Percentiles rank a stretch among this genome's conserved stretches.
phyloP scores from a whole-genome alignment of 495 filamentous ascomycete species.

The Aspergillus wentii region DNA sequence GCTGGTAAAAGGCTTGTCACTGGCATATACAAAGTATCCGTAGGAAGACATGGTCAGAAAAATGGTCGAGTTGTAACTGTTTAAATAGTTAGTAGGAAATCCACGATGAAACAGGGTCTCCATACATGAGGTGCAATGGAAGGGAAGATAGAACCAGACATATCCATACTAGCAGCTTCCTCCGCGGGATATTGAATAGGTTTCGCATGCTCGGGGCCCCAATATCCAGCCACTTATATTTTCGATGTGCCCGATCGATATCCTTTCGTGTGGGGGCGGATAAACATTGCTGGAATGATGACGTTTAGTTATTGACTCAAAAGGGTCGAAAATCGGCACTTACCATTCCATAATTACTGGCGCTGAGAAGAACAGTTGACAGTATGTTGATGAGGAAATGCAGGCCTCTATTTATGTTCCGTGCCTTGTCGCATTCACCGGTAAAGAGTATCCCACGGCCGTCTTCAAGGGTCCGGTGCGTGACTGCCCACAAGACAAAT shows the following conservation, averaged over 20 bases:
- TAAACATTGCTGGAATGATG: conserved; percentile 18
- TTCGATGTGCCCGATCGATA: conserved; percentile 29
- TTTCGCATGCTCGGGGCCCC: conserved; percentile 36
- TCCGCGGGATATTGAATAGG: conserved; percentile 10
- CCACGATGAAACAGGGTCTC: neutral
- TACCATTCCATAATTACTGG: conserved; percentile 40
- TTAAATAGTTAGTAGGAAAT: neutral
- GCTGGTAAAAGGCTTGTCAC: neutral
- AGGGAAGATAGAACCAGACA: conserved; percentile 10
- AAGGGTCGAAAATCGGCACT: neutral
- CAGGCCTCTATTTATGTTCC: conserved; percentile 17
- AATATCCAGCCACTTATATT: conserved; percentile 32
- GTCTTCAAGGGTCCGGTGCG: neutral
- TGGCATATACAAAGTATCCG: neutral
- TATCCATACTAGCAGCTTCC: conserved; percentile 6
- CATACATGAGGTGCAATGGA: conserved; percentile 13
- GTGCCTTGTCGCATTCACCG: conserved; percentile 18
- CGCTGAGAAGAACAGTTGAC: conserved; percentile 30
- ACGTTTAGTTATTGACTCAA: neutral
- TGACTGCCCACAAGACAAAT: conserved; percentile 1
- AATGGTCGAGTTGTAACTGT: neutral
- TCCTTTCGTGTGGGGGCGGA: conserved; percentile 34
- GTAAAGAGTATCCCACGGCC: neutral
- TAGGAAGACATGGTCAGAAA: neutral
- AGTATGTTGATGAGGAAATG: conserved; percentile 35